Percentiles rank a stretch among this genome's conserved stretches.
Evolutionary conservation across 805 yeast genomes (phyloP).

Genomic region (Hanseniaspora occidentalis): DNA sequence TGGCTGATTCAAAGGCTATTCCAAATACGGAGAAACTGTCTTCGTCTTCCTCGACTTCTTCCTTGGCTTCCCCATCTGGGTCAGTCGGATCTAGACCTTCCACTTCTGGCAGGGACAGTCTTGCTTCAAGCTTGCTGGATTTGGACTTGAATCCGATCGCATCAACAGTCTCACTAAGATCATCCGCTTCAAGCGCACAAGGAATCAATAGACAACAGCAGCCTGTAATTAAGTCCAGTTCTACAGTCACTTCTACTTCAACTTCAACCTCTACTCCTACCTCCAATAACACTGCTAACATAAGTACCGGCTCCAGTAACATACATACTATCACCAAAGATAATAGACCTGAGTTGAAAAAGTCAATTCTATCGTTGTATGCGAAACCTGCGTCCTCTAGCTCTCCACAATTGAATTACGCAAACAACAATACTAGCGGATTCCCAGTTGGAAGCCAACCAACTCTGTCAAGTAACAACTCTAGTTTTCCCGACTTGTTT

Average conservation of each 20-base stretch:
- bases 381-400: constrained; percentile 34
- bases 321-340: constrained; percentile 10
- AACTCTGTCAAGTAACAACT: not conserved
- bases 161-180: not conserved
- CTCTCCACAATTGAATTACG: constrained; percentile 10
- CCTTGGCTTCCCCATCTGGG: no score
- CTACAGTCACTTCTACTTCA: not conserved
- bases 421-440: constrained; percentile 3
- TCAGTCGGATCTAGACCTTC: no score
- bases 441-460: no score
- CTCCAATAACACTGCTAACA: not conserved
- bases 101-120: not conserved
- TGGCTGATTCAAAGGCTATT: constrained; percentile 35
- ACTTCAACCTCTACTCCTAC: not conserved
- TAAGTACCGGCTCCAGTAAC: no score
- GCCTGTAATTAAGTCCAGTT: no score
- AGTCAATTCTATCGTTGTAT: constrained; percentile 81
- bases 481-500: constrained; percentile 5
- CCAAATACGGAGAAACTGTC: no score
- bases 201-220: no score
- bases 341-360: constrained; percentile 74
- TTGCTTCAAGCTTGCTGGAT: no score
- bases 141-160: not conserved
- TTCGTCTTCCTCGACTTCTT: no score
- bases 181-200: not conserved